Percentiles rank a stretch among this genome's conserved stretches.
Conservation (phyloP, 352 stramenopile genomes). For the Aphanomyces stellatus region DNA sequence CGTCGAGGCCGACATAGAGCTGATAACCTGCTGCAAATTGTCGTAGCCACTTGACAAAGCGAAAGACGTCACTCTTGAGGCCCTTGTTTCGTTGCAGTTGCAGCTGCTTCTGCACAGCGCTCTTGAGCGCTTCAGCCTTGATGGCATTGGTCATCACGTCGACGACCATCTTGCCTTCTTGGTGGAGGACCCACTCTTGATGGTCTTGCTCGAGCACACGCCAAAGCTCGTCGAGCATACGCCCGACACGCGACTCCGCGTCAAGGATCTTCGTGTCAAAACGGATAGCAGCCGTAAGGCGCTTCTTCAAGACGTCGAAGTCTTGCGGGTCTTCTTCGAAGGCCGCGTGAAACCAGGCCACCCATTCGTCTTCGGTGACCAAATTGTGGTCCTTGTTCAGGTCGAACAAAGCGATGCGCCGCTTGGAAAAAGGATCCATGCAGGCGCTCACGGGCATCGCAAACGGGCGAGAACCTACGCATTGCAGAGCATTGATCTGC, state of each 20-base stretch:
- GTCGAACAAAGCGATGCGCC: not conserved
- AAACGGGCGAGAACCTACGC: not conserved
- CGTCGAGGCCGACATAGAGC: conserved; percentile 11
- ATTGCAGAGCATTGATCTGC: conserved; percentile 11
- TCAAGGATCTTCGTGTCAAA: conserved; percentile 17
- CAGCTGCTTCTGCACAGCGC: not conserved
- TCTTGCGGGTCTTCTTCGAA: conserved; percentile 3
- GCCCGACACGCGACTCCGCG: conserved; percentile 3
- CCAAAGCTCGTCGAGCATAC: conserved; percentile 13
- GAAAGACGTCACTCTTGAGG: conserved; percentile 9
- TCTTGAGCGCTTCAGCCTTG: not conserved
- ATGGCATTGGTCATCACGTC: conserved; percentile 6
- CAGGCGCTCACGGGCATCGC: conserved; percentile 8
- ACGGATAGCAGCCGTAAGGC: not conserved
- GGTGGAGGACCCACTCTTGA: conserved; percentile 6
- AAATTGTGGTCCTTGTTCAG: conserved; percentile 8
- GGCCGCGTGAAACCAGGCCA: conserved; percentile 8
- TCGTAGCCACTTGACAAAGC: conserved; percentile 5
- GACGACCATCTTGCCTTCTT: conserved; percentile 13
- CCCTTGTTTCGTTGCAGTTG: conserved; percentile 5
- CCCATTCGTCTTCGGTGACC: conserved; percentile 9
- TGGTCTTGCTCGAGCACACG: not conserved
- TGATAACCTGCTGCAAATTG: not conserved
- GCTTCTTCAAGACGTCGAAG: conserved; percentile 8
- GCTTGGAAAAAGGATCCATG: conserved; percentile 11